Percentiles rank a stretch among this genome's conserved stretches.
Evolutionary conservation across 768 basidiomycete species (phyloP).

Genomic region (Kwoniella sp.): DNA sequence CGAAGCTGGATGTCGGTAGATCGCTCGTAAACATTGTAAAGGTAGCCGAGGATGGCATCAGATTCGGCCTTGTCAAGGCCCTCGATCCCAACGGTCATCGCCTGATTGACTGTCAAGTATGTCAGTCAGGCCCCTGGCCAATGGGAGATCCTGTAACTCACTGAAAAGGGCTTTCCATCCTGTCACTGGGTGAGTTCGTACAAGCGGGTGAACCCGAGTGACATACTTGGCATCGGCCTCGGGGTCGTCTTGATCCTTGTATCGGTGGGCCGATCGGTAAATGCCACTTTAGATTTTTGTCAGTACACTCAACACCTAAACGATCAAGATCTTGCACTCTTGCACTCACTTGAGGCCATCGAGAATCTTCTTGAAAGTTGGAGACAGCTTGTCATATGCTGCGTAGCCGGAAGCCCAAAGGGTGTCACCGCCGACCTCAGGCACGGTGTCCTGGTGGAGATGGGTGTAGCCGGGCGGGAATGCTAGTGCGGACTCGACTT

Average conservation of each 20-base stretch:
- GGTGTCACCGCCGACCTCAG: slow-evolving; percentile 47
- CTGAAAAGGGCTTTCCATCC: slow-evolving; percentile 55
- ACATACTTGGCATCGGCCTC: slow-evolving; percentile 33
- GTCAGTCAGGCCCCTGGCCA: too few species aligned
- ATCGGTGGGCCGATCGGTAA: slow-evolving; percentile 50
- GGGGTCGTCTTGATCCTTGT: slow-evolving; percentile 44
- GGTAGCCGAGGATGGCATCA: slow-evolving; percentile 54
- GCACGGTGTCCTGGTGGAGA: slow-evolving; percentile 50
- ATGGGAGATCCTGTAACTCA: too few species aligned
- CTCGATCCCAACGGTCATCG: slow-evolving; percentile 55
- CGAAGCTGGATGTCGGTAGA: slow-evolving; percentile 55
- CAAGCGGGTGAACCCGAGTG: slow-evolving; percentile 31
- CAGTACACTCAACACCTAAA: too few species aligned
- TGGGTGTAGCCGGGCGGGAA: slow-evolving; percentile 58
- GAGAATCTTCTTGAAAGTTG: slow-evolving; percentile 43
- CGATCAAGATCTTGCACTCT: not conserved
- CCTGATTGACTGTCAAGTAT: slow-evolving; percentile 52
- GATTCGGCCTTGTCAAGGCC: slow-evolving; percentile 55
- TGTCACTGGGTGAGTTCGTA: slow-evolving; percentile 43
- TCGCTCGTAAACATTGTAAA: slow-evolving; percentile 48
- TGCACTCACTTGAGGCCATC: slow-evolving; percentile 43
- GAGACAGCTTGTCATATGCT: slow-evolving; percentile 48
- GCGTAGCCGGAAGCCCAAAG: slow-evolving; percentile 48
- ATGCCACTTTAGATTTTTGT: slow-evolving; percentile 23
- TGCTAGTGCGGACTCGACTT: slow-evolving; percentile 9